Evolutionary conservation across 1,139 yeast genomes (phyloP).

Genomic region (Eremothecium gossypii): DNA sequence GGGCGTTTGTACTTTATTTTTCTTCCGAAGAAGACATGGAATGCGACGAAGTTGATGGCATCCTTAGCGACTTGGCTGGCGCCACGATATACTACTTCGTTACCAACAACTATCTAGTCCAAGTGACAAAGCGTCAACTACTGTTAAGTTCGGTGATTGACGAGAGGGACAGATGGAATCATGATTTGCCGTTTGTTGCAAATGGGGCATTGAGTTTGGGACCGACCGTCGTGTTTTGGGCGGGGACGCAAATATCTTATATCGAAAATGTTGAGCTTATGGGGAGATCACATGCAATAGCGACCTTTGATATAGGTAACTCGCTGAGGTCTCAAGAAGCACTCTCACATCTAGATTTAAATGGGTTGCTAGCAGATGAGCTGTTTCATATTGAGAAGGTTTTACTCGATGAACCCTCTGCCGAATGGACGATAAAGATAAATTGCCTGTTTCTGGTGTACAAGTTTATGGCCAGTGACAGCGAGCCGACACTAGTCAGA

Average conservation of each 20-base stretch:
- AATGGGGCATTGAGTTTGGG: conserved; percentile 10
- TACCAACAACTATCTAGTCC: conserved; percentile 11
- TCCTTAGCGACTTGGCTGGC: conserved; percentile 9
- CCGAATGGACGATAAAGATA: too few species aligned
- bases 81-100: conserved; percentile 10
- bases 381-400: too few species aligned
- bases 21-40: conserved; percentile 5
- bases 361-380: too few species aligned
- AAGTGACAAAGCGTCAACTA: conserved; percentile 11
- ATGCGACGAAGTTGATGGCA: conserved; percentile 16
- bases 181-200: conserved; percentile 10
- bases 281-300: not conserved
- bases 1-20: conserved; percentile 7
- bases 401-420: too few species aligned
- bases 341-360: too few species aligned
- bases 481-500: too few species aligned
- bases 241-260: conserved; percentile 1
- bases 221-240: conserved; percentile 15
- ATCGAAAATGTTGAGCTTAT: not conserved
- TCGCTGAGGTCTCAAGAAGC: too few species aligned
- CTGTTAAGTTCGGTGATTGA: conserved; percentile 8
- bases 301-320: not conserved
- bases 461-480: too few species aligned
- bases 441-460: too few species aligned
- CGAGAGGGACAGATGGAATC: conserved; percentile 3